Conservation (phyloP, 768 basidiomycete genomes). For the Termitomyces sp. region DNA sequence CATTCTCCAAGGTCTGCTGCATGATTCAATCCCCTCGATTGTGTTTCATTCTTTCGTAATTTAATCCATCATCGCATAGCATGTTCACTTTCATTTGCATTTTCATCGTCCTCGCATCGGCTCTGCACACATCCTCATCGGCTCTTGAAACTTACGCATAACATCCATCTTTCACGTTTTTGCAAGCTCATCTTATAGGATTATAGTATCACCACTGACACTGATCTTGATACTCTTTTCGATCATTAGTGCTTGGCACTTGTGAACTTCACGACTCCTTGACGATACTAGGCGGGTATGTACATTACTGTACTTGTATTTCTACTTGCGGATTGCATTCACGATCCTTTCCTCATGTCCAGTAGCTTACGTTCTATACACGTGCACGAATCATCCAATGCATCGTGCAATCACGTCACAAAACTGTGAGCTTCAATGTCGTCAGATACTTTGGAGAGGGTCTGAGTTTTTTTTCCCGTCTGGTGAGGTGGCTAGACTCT, state of each 20-base stretch:
- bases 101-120: slow-evolving; percentile 5
- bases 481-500: too few species aligned
- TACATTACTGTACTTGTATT: slow-evolving; percentile 10
- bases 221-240: not conserved
- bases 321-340: slow-evolving; percentile 3
- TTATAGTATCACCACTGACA: not conserved
- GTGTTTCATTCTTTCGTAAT: not conserved
- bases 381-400: not conserved
- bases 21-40: not conserved
- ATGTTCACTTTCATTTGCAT: slow-evolving; percentile 13
- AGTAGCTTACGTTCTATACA: not conserved
- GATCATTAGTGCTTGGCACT: not conserved
- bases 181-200: slow-evolving; percentile 3
- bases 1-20: not conserved
- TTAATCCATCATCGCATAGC: slow-evolving; percentile 9
- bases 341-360: not conserved
- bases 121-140: not conserved
- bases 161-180: not conserved
- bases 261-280: not conserved
- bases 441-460: not conserved
- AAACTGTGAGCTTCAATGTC: not conserved
- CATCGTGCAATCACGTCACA: not conserved
- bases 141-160: not conserved
- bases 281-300: slow-evolving; percentile 4
- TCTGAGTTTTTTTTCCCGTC: too few species aligned